These are phyloP conservation scores for Phytophthora capsici DNA, from an alignment of 352 stramenopile species.

Conservation along the genomic window DNA sequence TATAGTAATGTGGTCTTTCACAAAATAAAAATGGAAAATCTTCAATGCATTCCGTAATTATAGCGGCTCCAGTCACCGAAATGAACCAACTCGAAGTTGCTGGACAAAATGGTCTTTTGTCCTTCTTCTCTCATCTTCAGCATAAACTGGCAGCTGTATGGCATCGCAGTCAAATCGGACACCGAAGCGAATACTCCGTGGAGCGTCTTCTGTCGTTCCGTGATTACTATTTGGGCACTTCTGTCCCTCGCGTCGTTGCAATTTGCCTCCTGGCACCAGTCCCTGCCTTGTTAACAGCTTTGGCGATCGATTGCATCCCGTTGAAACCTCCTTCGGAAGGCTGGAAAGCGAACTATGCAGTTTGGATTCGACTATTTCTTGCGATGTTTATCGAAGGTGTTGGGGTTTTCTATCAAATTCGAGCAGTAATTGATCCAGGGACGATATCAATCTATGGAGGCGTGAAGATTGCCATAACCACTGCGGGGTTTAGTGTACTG, in stretches of 20 bases:
- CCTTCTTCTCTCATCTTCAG: background rate
- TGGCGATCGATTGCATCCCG: conserved; percentile 10
- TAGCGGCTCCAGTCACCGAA: no score
- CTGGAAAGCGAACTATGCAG: conserved; percentile 9
- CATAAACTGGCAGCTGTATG: background rate
- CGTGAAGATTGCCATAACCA: conserved; percentile 6
- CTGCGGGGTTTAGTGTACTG: background rate
- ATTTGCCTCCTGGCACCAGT: conserved; percentile 17
- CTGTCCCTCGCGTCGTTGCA: background rate
- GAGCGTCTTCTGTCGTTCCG: conserved; percentile 14
- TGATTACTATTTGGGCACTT: conserved; percentile 4
- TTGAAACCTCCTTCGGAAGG: conserved; percentile 13
- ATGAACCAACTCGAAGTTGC: conserved; percentile 3
- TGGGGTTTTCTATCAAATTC: conserved; percentile 4
- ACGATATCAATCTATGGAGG: conserved; percentile 6
- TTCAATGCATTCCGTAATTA: no score
- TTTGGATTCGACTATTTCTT: conserved; percentile 21
- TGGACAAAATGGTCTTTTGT: background rate
- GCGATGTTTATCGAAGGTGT: conserved; percentile 10
- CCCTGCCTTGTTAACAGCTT: conserved; percentile 6
- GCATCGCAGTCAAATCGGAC: conserved; percentile 4
- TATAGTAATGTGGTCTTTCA: no score
- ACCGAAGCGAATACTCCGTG: conserved; percentile 15
- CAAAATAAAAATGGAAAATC: no score
- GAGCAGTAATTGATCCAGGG: conserved; percentile 9